Base-by-base conservation (phyloP, 2,329 filamentous ascomycete species). In the Atkinsonella hypoxylon region DNA sequence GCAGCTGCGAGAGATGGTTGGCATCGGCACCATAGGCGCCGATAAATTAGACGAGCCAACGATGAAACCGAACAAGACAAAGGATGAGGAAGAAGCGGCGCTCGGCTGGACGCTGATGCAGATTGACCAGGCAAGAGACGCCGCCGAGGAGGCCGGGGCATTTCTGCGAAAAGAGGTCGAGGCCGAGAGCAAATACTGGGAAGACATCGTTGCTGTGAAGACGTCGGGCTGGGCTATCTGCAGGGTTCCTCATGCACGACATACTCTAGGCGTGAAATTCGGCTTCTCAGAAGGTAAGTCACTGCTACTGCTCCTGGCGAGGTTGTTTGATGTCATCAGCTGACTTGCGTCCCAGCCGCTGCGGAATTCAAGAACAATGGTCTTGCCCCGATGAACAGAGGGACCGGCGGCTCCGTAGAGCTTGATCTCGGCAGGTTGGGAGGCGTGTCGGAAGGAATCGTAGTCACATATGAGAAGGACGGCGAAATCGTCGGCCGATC, bases 141-240 rank as follows among this genome's bases (percentile, higher is more conserved):
- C 83, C 36, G 77, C 95, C 20, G 70, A 89, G 13, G 76, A 81
- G 10, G 84, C 89, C 4, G 85, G 87, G 0, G 74, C 77, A 26
- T 77, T 87, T 40, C 69, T 98, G 12, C 79, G 88, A 58, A 78
- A 77, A 11, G 90, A 95, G 64, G 85, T 94, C 34, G 76, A 79
- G 10, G 79, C 81, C 31, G 93, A 98, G 70, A 83, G 83, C 2
- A 83, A 78, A 58, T 98, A 95, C 66, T 98, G 93, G 93, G 78
- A 85, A 50, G 85, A 95, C 59, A 78, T 97, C 2, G 71, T 95
- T 45, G 79, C 82, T 10, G 82, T 97, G 43, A 89, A 85, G 56
- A 80, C 89, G 57, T 83, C 82, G 50, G 89, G 90, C 4, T 98
- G 93, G 91, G 83, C 86, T 18, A 72, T 97, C 17, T 91, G 85